Base-by-base conservation (phyloP, 192 early-diverging fungal species). In the Cetraspora pellucida region DNA sequence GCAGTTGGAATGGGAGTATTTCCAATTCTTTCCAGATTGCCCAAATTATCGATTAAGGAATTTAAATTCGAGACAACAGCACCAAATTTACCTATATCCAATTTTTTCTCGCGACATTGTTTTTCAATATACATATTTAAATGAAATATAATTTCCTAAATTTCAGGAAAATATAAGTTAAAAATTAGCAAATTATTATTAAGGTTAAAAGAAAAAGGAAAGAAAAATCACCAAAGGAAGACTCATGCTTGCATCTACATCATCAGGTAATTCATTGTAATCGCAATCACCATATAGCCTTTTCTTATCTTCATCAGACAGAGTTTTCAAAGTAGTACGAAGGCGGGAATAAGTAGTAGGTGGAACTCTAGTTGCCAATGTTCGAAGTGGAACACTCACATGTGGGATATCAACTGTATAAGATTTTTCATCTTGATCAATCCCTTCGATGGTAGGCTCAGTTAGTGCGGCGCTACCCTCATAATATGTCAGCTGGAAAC, bases 1-100 rank as follows among this genome's bases (percentile, higher is more conserved):
- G 90, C 91, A 63, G 86, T 74, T 10, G 92, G 92, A 30, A 93
- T 89, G 31, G 92, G 92, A 0, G 90, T 89, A 58, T 82, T 82
- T 13, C 86, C 80, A 80, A 93, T 92, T 50, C 92, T 85, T 71
- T 93, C 91, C 77, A 93, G 86, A 69, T 82, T 81, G 54, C 90
- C 86, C 54, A 93, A 81, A 21, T 79, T 81, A 37, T 92, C 89
- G 0, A 84, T 80, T 72, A 93, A 79, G 1, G 69, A 73, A 80
- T 89, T 86, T 57, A 91, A 65, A 10, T 82, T 78, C 16, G 27
- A 43, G 21, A 83, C 63, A 30, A 80, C 44, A 71, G 75, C 74
- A n/a, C 81, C 81, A 46, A 85, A 80, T 45, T 83, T 72, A 1
- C 73, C 14, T 16, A 59, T 21, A 60, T 86, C 87, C 57, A 85